A percentile compares a stretch with the other conserved stretches of the same genome.
phyloP scores from a whole-genome alignment of 2,329 filamentous ascomycete species.

The Scopulariopsis brevicaulis region DNA sequence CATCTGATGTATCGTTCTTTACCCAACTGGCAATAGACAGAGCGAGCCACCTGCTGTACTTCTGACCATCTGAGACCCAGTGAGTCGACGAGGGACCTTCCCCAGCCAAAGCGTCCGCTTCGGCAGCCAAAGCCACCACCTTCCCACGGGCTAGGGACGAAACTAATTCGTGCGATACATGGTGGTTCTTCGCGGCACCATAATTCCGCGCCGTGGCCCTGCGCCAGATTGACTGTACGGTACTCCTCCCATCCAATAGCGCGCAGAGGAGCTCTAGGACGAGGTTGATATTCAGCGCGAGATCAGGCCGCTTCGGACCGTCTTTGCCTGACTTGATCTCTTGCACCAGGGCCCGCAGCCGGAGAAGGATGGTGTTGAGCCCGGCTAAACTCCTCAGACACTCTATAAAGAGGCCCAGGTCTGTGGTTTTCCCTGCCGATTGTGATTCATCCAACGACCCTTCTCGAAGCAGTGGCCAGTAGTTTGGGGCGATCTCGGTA shows the following conservation, averaged over 20 bases:
- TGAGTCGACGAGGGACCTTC: constrained; percentile 7
- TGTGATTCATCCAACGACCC: constrained; percentile 15
- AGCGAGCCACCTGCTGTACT: constrained; percentile 64
- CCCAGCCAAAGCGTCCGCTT: constrained; percentile 27
- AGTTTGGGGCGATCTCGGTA: constrained; percentile 65
- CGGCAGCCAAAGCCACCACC: constrained; percentile 37
- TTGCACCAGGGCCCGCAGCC: constrained; percentile 50
- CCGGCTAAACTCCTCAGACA: constrained; percentile 67
- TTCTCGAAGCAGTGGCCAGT: constrained; percentile 58
- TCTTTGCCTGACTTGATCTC: constrained; percentile 28
- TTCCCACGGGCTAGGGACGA: constrained; percentile 35
- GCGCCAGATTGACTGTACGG: constrained; percentile 17
- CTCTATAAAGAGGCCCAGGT: constrained; percentile 40
- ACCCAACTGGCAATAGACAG: constrained; percentile 43
- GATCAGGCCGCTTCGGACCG: constrained; percentile 25
- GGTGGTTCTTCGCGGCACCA: neutral
- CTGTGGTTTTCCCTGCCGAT: constrained; percentile 14
- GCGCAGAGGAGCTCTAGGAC: constrained; percentile 30
- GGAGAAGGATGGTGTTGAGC: constrained; percentile 64
- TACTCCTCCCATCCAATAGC: constrained; percentile 20
- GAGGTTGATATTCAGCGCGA: constrained; percentile 29
- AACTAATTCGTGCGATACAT: constrained; percentile 25
- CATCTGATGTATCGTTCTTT: constrained; percentile 16
- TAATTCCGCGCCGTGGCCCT: neutral
- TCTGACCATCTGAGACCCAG: constrained; percentile 55